phyloP scores from a whole-genome alignment of 805 yeast species.

The Schizosaccharomyces japonicus region DNA sequence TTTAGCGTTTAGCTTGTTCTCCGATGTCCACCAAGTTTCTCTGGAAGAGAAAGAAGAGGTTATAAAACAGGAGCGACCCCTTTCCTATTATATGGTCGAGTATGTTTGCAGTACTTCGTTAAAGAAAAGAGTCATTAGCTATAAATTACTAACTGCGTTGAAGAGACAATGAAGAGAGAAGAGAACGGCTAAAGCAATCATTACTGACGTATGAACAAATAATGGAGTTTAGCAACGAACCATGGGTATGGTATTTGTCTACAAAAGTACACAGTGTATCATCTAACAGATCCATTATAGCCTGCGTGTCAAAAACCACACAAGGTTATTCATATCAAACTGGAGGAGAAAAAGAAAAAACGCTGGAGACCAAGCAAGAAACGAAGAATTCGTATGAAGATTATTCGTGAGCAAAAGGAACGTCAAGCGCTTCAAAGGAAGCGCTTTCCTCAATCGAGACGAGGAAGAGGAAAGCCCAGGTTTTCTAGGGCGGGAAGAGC shows the following conservation, averaged over 20 bases:
- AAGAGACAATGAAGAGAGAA: not conserved
- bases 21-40: not conserved
- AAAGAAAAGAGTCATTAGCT: too few relatives aligned
- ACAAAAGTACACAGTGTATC: not conserved
- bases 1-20: not conserved
- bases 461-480: too few relatives aligned
- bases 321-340: not conserved
- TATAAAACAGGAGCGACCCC: not conserved
- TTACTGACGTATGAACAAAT: not conserved
- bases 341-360: not conserved
- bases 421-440: not conserved
- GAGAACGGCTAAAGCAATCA: not conserved
- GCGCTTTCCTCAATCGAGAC: too few relatives aligned
- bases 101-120: too few relatives aligned
- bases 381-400: not conserved
- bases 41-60: not conserved
- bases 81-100: not conserved
- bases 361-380: conserved; percentile 3
- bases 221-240: not conserved
- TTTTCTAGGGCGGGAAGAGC: too few relatives aligned
- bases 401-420: not conserved
- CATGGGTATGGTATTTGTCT: not conserved
- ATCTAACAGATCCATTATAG: not conserved
- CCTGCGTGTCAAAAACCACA: conserved; percentile 1
- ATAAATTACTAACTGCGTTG: not conserved